Evolutionary conservation across 345 rosid genomes (phyloP), one percentile per base, ranked within the genome.

Genomic region (Gynandropsis gynandra): DNA sequence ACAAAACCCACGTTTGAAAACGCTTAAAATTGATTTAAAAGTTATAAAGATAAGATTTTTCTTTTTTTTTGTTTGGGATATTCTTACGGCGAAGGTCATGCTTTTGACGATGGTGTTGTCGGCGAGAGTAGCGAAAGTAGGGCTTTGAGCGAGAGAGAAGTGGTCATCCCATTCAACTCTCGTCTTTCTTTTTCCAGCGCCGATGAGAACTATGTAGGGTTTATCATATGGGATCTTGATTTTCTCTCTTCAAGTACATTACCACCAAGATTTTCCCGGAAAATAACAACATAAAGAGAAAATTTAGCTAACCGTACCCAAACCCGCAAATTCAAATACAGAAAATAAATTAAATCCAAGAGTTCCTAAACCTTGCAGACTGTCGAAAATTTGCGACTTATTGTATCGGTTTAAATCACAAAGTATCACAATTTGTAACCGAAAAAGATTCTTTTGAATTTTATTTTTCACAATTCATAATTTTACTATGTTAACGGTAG

Each of bases 111-210:
- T 68, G 36, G 74, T 56, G 49, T 80, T 74, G 66, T 80, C 77
- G 1, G 98, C 98, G 0, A 42, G n/a, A 18, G 79, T 65, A 24
- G 62, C n/a, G 62, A 87, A 82, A 32, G 98, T 87, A 36, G 92
- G 77, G 69, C 80, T 72, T 38, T 74, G 72, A 9, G 24, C 49
- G 13, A 65, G 16, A 0, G 78, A 57, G 1, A 51, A 17, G 42
- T 81, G 81, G 34, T 80, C 92, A 61, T 63, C 81, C 94, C 87
- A 86, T 16, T 81, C 80, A 46, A 90, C 71, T 16, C 21, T 41
- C 15, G 92, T 90, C 3, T 9, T 53, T 50, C 59, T 80, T 61
- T 63, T 80, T 1, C 73, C 83, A 20, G 59, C 69, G 61, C 95
- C 98, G 37, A 67, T 69, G 0, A 90, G 65, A 20, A 80, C 45